Percentiles rank a stretch among this genome's conserved stretches.
These are phyloP conservation scores for Dactylonectria macrodidyma DNA, from an alignment of 2,329 filamentous ascomycete genomes.

Conservation along the genomic window DNA sequence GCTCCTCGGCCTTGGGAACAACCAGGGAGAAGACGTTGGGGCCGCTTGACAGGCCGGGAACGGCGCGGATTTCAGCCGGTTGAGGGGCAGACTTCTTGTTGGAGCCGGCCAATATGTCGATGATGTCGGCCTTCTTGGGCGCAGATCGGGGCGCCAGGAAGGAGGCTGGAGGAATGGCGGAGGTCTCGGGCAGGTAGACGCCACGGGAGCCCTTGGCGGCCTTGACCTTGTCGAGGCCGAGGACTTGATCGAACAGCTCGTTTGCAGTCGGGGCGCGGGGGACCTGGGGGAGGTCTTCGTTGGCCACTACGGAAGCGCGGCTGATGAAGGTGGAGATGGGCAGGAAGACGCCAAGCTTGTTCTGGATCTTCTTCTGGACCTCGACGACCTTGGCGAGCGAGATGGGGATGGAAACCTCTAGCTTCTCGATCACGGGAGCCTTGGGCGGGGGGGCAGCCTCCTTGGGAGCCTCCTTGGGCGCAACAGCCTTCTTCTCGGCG, in stretches of 20 bases:
- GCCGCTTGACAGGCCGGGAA: slow-evolving; percentile 66
- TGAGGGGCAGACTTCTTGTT: slow-evolving; percentile 48
- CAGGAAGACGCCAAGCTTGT: slow-evolving; percentile 83
- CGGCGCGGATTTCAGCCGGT: slow-evolving; percentile 49
- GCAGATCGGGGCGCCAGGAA: slow-evolving; percentile 52
- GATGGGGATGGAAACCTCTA: slow-evolving; percentile 80
- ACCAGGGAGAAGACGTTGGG: slow-evolving; percentile 86
- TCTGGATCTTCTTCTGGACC: slow-evolving; percentile 84
- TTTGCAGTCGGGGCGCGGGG: slow-evolving; percentile 75
- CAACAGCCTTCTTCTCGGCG: slow-evolving; percentile 65
- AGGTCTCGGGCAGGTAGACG: slow-evolving; percentile 80
- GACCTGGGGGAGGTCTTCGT: slow-evolving; percentile 84
- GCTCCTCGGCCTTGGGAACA: slow-evolving; percentile 85
- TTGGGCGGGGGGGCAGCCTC: slow-evolving; percentile 57
- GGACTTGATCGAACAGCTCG: slow-evolving; percentile 90
- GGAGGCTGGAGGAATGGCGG: slow-evolving; percentile 65
- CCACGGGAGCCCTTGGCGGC: slow-evolving; percentile 69
- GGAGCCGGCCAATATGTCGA: slow-evolving; percentile 80
- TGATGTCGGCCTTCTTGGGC: slow-evolving; percentile 74
- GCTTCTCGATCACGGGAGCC: slow-evolving; percentile 61
- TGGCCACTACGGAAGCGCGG: slow-evolving; percentile 88
- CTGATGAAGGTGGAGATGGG: slow-evolving; percentile 90
- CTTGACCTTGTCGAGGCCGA: slow-evolving; percentile 74
- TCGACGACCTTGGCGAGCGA: slow-evolving; percentile 85
- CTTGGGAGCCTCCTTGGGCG: slow-evolving; percentile 52